These are phyloP conservation scores for Xanthoparmelia taractica DNA, from an alignment of 495 filamentous ascomycete species.

Conservation along the genomic window DNA sequence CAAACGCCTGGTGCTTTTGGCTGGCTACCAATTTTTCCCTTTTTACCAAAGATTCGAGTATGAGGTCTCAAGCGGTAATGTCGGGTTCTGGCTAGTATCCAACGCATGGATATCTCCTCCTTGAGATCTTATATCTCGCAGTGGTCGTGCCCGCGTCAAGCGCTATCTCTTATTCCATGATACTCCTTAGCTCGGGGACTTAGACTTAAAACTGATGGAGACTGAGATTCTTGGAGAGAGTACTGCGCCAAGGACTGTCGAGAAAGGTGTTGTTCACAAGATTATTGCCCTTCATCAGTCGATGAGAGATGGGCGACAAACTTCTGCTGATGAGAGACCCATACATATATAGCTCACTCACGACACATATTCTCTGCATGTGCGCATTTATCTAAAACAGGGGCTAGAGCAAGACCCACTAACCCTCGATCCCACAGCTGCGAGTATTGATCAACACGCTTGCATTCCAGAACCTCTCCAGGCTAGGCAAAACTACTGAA, in stretches of 20 bases:
- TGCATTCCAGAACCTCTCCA: too few relatives aligned
- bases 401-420: too few relatives aligned
- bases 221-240: not conserved
- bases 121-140: not conserved
- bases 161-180: not conserved
- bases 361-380: too few relatives aligned
- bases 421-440: too few relatives aligned
- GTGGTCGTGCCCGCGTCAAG: not conserved
- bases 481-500: not conserved
- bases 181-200: not conserved
- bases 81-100: not conserved
- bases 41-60: not conserved
- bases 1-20: not conserved
- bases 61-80: not conserved
- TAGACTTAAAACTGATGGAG: not conserved
- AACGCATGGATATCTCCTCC: too few relatives aligned
- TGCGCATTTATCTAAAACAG: too few relatives aligned
- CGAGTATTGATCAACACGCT: too few relatives aligned
- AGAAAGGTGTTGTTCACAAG: not conserved
- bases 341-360: too few relatives aligned
- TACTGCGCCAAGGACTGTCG: not conserved
- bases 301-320: not conserved
- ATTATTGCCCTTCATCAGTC: not conserved
- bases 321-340: too few relatives aligned
- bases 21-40: not conserved